Base-by-base conservation (phyloP, 2,329 filamentous ascomycete genomes). In the Trichoderma endophyticum region DNA sequence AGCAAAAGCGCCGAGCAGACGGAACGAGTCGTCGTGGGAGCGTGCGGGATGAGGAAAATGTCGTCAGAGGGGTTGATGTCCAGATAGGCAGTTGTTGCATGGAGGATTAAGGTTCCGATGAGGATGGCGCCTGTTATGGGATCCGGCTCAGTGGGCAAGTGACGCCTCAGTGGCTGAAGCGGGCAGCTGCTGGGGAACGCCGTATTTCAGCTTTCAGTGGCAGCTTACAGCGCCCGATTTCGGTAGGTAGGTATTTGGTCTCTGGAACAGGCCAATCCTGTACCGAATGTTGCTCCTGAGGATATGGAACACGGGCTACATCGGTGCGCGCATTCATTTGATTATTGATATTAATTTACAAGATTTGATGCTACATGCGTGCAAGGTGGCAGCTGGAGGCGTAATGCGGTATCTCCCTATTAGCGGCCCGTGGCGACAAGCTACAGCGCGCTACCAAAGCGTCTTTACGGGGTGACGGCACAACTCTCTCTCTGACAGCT, bases 61-160 rank as follows among this genome's bases (percentile, higher is more conserved):
- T 68, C 71, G 71, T 72, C 71, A 72, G 71, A 72, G 64, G 64
- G 56, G 71, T 57, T 67, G 56, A 59, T 18, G 56, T 67, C 18
- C 48, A 63, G 51, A 57, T n/a, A 6, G 30, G 36, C 30, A 43
- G 48, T 39, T 61, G 24, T 61, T 63, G 43, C 32, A 51, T 51
- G n/a, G 51, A 54, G 39, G 68, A 64, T 61, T 71, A 64, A 63
- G 68, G 68, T 71, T 71, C 68, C 60, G 59, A 34, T 51, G 39
- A 39, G 32, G 48, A 64, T 57, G 68, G 68, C 60, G 48, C 57
- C 57, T 70, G 54, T 62, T 54, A 61, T 61, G 67, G 67, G 67
- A 34, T 48, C 21, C 21, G 21, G 21, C n/a, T 56, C 32, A 57
- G 54, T 59, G 36, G 66, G 56, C 56, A 28, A 54, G 66, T 51